Conservation (phyloP, 2,329 filamentous ascomycete species). For the Graphilbum ipis-grandicollis region DNA sequence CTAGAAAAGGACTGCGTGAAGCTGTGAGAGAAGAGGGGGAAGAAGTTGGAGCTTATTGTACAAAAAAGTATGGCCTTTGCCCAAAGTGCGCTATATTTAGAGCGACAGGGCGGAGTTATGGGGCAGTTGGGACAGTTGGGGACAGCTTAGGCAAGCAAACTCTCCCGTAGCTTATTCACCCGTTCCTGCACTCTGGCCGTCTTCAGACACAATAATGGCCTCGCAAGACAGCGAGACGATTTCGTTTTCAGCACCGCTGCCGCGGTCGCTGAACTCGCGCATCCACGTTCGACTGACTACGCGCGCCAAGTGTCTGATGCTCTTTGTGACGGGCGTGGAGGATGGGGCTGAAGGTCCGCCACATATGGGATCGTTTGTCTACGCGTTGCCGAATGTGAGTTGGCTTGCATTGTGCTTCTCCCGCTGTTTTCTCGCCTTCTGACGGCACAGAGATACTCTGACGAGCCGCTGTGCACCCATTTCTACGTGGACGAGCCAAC, state of each 20-base stretch:
- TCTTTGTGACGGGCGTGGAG: conserved; percentile 39
- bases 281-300: conserved; percentile 43
- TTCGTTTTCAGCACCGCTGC: conserved; percentile 42
- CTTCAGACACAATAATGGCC: neutral
- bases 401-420: neutral
- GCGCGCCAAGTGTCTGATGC: conserved; percentile 36
- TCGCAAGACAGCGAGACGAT: conserved; percentile 9
- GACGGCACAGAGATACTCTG: conserved; percentile 28
- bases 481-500: conserved; percentile 62
- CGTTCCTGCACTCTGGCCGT: too few relatives aligned
- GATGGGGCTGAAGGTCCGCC: conserved; percentile 25
- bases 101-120: too few relatives aligned
- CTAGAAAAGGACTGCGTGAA: too few relatives aligned
- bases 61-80: too few relatives aligned
- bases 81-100: too few relatives aligned
- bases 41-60: too few relatives aligned
- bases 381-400: conserved; percentile 75
- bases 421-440: neutral
- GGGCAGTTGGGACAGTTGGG: too few relatives aligned
- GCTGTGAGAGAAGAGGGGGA: too few relatives aligned
- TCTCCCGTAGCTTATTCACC: too few relatives aligned
- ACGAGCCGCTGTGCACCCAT: conserved; percentile 56
- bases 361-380: conserved; percentile 77
- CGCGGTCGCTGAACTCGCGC: conserved; percentile 40
- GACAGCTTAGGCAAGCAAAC: too few relatives aligned